phyloP scores from a whole-genome alignment of 257 asterid genomes.

The Scutellaria galericulata region DNA sequence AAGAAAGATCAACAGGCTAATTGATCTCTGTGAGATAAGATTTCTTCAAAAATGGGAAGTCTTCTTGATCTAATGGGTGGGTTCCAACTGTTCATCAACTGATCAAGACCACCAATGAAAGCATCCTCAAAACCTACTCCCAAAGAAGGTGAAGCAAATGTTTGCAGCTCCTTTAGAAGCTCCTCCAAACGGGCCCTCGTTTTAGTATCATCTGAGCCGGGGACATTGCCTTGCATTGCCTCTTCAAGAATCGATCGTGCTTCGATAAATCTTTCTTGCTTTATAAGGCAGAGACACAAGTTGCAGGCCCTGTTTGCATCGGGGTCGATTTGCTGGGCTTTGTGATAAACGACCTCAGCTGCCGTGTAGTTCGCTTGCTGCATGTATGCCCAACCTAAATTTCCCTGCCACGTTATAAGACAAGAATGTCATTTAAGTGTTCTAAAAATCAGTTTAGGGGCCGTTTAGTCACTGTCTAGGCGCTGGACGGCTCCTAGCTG shows the following conservation, averaged over 20 bases:
- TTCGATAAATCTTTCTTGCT: slow-evolving; percentile 62
- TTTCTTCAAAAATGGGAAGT: slow-evolving; percentile 93
- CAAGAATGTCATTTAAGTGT: not conserved
- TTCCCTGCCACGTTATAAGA: slow-evolving; percentile 59
- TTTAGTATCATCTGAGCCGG: slow-evolving; percentile 70
- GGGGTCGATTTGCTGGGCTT: slow-evolving; percentile 78
- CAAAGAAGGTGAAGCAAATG: slow-evolving; percentile 28
- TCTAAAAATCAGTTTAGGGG: too few species aligned
- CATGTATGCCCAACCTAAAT: slow-evolving; percentile 96
- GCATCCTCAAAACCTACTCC: slow-evolving; percentile 54
- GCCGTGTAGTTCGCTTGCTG: slow-evolving; percentile 67
- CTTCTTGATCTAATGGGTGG: slow-evolving; percentile 62
- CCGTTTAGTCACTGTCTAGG: too few species aligned
- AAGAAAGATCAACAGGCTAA: slow-evolving; percentile 67
- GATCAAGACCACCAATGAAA: slow-evolving; percentile 68
- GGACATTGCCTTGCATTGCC: slow-evolving; percentile 49
- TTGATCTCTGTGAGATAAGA: slow-evolving; percentile 77
- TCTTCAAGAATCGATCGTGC: slow-evolving; percentile 70
- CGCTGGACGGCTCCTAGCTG: too few species aligned
- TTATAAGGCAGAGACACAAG: slow-evolving; percentile 65
- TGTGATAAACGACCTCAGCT: slow-evolving; percentile 71
- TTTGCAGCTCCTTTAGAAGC: slow-evolving; percentile 60
- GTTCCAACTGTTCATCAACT: slow-evolving; percentile 70
- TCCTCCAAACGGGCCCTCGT: slow-evolving; percentile 56
- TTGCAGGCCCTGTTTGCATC: slow-evolving; percentile 91